These are phyloP conservation scores for Neurospora discreta DNA, from an alignment of 495 filamentous ascomycete species.

Conservation along the genomic window DNA sequence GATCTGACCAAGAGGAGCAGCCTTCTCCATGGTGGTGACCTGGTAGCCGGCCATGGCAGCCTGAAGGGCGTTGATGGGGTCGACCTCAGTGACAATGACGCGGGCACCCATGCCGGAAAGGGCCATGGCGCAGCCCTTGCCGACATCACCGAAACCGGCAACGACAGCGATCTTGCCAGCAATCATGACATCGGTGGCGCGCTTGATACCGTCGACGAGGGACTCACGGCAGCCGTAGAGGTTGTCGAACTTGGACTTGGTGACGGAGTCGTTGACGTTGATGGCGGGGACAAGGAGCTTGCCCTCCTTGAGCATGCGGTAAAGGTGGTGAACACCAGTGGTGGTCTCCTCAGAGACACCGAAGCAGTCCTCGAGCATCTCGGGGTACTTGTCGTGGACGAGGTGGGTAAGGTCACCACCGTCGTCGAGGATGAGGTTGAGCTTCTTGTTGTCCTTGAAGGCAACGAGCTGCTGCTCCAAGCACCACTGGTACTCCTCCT, in stretches of 20 bases:
- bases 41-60: slow-evolving; percentile 95
- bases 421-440: slow-evolving; percentile 98
- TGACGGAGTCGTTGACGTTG: slow-evolving; percentile 99
- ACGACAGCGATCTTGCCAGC: slow-evolving; percentile 97
- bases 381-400: slow-evolving; percentile 95
- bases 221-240: slow-evolving; percentile 99
- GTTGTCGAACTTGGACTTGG: slow-evolving; percentile 99
- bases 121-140: slow-evolving; percentile 95
- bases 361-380: slow-evolving; percentile 94
- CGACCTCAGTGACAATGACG: slow-evolving; percentile 92
- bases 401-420: slow-evolving; percentile 95
- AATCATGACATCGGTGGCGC: slow-evolving; percentile 99
- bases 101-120: slow-evolving; percentile 95
- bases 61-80: slow-evolving; percentile 99
- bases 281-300: slow-evolving; percentile 89
- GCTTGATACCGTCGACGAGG: slow-evolving; percentile 98
- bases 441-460: slow-evolving; percentile 92
- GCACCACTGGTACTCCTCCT: slow-evolving; percentile 99
- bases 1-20: slow-evolving; percentile 79
- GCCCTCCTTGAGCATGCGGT: slow-evolving; percentile 90
- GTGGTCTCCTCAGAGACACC: slow-evolving; percentile 99
- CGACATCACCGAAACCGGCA: slow-evolving; percentile 96
- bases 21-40: slow-evolving; percentile 96
- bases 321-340: slow-evolving; percentile 98
- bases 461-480: slow-evolving; percentile 93